Percentiles rank a stretch among this genome's conserved stretches.
These are phyloP conservation scores for Dipteronia dyeriana DNA, from an alignment of 345 rosid genomes.

Conservation along the genomic window DNA sequence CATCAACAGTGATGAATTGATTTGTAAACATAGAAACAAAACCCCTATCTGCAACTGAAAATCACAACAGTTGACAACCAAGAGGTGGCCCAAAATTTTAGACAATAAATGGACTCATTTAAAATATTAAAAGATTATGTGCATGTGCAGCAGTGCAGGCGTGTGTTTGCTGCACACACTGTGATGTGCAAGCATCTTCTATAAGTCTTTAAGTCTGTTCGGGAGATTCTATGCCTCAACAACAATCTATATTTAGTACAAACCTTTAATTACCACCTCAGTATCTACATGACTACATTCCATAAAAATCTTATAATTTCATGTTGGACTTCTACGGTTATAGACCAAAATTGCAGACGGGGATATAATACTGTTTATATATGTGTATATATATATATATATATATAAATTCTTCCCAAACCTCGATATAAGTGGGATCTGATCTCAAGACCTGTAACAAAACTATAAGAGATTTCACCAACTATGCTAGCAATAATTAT, in stretches of 20 bases:
- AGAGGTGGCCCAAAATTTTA: background rate
- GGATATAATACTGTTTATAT: no score
- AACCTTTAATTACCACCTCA: background rate
- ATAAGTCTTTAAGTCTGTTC: background rate
- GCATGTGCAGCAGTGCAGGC: background rate
- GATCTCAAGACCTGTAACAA: background rate
- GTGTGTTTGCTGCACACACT: background rate
- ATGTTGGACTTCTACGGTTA: background rate
- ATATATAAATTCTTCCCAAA: background rate
- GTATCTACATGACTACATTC: background rate
- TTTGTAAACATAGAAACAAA: background rate
- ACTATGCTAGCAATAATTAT: background rate
- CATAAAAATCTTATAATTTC: background rate
- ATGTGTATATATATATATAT: no score
- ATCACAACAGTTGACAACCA: background rate
- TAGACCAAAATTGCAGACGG: no score
- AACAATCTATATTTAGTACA: background rate
- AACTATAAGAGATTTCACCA: background rate
- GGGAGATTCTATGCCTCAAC: background rate
- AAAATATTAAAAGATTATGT: background rate
- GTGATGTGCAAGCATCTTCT: no score
- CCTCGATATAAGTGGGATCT: background rate
- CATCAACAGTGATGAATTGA: background rate
- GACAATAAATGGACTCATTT: background rate
- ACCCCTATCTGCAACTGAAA: background rate